Evolutionary conservation across 345 rosid genomes (phyloP), one percentile per base, ranked within the genome.

Genomic region (Pugionium cornutum): DNA sequence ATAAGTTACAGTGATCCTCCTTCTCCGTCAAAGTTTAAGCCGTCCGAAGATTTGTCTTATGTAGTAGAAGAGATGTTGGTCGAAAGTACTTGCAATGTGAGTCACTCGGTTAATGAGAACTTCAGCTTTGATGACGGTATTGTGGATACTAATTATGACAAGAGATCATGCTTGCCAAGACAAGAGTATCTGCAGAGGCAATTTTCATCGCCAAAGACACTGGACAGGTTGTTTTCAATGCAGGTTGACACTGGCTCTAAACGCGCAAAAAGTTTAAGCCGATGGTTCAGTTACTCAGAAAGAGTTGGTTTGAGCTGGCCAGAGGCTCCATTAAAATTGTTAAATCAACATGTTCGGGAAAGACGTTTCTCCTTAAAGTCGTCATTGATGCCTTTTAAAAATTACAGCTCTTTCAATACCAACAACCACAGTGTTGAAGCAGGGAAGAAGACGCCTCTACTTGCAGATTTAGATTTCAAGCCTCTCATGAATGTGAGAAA

Each of bases 231-330:
- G 32, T 18, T 67, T 40, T 57, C 72, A 31, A 48, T 67, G 72
- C 72, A 67, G 49, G 57, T 56, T 52, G 49, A 67, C 26, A 67
- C 25, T 36, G 56, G 64, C 56, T 67, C 71, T 0, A 57, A 47
- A 48, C 72, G 64, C 0, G 33, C 34, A 10, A 4, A 67, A 32
- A 33, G 31, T 41, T 58, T 68, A 59, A 58, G 9, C 59, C 44
- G 66, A 28, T 67, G 72, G 72, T 67, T 56, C 48, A 67, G 64
- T 67, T 67, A 67, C 72, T 67, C 72, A 6, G 92, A 85, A 62
- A 77, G 83, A 77, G 80, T 84, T 69, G 85, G 95, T 47, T 79
- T 92, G 67, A 82, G 76, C 75, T 91, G 98, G 96, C 98, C 96
- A 32, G 98, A 88, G 68, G 84, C 86, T 63, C 96, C 82, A 2